Percentiles rank a stretch among this genome's conserved stretches.
Conservation (phyloP, 2,329 filamentous ascomycete species). For the Microcyclospora tardicrescens region DNA sequence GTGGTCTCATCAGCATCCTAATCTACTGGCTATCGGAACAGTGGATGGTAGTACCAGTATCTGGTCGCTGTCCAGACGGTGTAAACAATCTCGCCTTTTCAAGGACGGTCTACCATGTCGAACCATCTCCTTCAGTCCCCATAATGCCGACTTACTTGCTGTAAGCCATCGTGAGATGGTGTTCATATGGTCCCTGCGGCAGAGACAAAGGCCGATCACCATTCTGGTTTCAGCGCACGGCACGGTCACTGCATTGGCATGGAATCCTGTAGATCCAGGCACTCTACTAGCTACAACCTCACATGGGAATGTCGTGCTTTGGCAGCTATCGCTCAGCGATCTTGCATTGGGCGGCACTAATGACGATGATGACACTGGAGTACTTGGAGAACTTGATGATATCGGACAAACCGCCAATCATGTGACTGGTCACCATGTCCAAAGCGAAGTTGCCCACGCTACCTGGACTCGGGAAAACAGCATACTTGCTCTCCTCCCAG, state of each 20-base stretch:
- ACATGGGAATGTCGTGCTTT: slow-evolving; percentile 2
- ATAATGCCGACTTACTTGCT: slow-evolving; percentile 1
- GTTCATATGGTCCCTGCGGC: slow-evolving; percentile 1
- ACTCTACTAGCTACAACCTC: slow-evolving; percentile 2
- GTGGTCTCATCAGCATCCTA: slow-evolving; percentile 3
- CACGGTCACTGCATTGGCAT: slow-evolving; percentile 1
- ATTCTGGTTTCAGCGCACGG: neutral
- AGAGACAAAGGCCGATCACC: neutral
- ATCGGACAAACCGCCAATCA: neutral
- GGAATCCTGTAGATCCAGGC: slow-evolving; percentile 4
- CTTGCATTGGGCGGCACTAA: neutral
- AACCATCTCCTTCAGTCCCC: slow-evolving; percentile 1
- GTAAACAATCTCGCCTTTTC: no score
- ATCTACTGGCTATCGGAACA: slow-evolving; percentile 5
- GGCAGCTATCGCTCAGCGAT: slow-evolving; percentile 2
- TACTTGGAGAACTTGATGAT: neutral
- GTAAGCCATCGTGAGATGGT: slow-evolving; percentile 1
- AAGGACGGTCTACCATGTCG: neutral
- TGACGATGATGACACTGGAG: neutral
- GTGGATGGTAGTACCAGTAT: slow-evolving; percentile 7
- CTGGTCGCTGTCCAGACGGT: slow-evolving; percentile 1
- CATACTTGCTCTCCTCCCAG: no score
- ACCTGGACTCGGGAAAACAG: no score
- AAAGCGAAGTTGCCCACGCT: no score
- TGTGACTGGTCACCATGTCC: no score